Base-by-base conservation (phyloP, 345 rosid species). In the Eucalyptus globulus region DNA sequence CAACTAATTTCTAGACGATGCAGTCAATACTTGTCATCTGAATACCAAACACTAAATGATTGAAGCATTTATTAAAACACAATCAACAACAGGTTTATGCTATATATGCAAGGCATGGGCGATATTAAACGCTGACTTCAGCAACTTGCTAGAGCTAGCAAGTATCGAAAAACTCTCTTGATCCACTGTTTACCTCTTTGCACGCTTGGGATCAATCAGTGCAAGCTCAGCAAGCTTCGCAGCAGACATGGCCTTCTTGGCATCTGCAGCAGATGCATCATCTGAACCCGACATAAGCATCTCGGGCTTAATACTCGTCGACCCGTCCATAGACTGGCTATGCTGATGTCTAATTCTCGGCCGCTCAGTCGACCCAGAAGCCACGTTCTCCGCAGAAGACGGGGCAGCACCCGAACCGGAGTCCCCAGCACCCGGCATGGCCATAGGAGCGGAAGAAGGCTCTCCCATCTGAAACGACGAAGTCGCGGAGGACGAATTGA, bases 221-320 rank as follows among this genome's bases (percentile, higher is more conserved):
- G 99, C 99, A 91, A 98, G 99, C 94, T 98, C 99, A 80, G 99
- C 98, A 91, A 98, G 99, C 94, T 98, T 96, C 87, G 98, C 93
- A 90, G 99, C 97, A 81, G 99, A 96, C 91, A 96, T 92, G 12
- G 99, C 95, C 90, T 98, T 98, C 95, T 97, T 98, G 88, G 95
- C 87, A 92, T 97, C 98, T 81, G 93, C 93, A 1, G 87, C 27
- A 44, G 96, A 90, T 19, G 76, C 93, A 6, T 96, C 99, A 69
- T 96, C 99, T 8, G 95, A 93, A 85, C 95, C 96, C 7, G 96
- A 93, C 90, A 96, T 92, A 56, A 98, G 97, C 98, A 98, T 96
- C 90, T 97, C 99, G n/a, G 96, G 94, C 91, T 94, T 94, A 76
- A 97, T 94, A 88, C 92, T 96, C 13, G 95, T 92, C 1, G 99